Evolutionary conservation across 2,329 filamentous ascomycete species (phyloP).

Genomic region (Paraphoma chrysanthemicola): DNA sequence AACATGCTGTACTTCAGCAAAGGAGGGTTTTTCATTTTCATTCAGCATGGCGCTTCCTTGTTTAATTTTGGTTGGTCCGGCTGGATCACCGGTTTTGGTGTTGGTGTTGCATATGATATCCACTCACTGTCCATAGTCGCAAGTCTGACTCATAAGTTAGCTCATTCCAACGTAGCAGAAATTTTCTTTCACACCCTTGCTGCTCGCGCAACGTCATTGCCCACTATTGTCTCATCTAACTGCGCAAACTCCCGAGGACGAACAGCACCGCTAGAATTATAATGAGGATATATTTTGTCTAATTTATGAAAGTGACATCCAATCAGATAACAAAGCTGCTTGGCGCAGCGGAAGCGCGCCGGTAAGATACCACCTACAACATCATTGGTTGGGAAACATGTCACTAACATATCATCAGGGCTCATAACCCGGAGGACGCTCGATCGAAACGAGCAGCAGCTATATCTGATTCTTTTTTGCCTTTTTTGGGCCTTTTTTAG

Average conservation of each 20-base stretch:
- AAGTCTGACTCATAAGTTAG: not conserved
- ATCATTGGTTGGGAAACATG: not conserved
- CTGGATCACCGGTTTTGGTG: not conserved
- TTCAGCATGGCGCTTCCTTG: slow-evolving; percentile 11
- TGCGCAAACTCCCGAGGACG: not conserved
- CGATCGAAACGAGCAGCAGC: slow-evolving; percentile 35
- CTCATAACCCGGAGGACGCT: slow-evolving; percentile 37
- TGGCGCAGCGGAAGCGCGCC: slow-evolving; percentile 47
- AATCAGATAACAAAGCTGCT: slow-evolving; percentile 30
- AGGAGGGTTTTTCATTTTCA: not conserved
- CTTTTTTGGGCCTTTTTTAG: slow-evolving; percentile 9
- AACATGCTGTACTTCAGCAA: not conserved
- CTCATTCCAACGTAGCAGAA: not conserved
- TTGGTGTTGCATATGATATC: slow-evolving; percentile 11
- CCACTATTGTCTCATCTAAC: not conserved
- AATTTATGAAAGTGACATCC: not conserved
- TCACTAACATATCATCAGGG: not conserved
- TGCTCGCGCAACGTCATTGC: not conserved
- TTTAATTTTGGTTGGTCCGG: not conserved
- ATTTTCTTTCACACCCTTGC: not conserved
- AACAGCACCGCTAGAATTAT: not conserved
- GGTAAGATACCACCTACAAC: slow-evolving; percentile 7
- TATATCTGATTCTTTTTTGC: slow-evolving; percentile 9
- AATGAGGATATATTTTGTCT: not conserved
- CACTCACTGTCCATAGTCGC: not conserved